phyloP scores from a whole-genome alignment of 169 alveolate species.

The Eimeria acervulina region DNA sequence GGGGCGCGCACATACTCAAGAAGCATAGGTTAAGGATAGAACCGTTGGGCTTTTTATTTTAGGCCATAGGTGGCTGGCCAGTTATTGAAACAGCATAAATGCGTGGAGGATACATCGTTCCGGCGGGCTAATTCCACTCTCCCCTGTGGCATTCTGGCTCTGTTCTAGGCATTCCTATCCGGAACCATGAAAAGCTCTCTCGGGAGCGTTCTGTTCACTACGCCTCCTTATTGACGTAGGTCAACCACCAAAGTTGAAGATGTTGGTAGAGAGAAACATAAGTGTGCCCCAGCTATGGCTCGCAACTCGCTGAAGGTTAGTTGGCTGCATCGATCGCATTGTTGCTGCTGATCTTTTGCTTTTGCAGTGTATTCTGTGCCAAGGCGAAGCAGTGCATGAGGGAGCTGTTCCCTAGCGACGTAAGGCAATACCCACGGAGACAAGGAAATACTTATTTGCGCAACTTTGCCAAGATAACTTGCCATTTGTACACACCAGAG shows the following conservation, averaged over 20 bases:
- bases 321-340: neutral
- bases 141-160: neutral
- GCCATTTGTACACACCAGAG: neutral
- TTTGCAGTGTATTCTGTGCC: conserved; percentile 81
- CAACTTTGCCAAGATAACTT: too few relatives aligned
- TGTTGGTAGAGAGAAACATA: neutral
- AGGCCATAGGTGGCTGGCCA: neutral
- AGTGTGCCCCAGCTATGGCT: neutral
- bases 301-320: neutral
- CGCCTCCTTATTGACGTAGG: conserved; percentile 82
- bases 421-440: neutral
- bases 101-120: neutral
- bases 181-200: conserved; percentile 81
- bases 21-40: neutral
- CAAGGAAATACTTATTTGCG: neutral
- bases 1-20: neutral
- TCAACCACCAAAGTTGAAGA: neutral
- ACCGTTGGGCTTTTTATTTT: neutral
- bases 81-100: neutral
- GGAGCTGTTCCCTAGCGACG: conserved; percentile 82
- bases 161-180: conserved; percentile 82
- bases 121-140: neutral
- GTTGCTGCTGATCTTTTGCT: neutral
- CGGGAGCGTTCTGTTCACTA: conserved; percentile 84
- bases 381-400: conserved; percentile 77